Percentiles rank a stretch among this genome's conserved stretches.
phyloP scores from a whole-genome alignment of 345 rosid species.

The Isatis tinctoria region DNA sequence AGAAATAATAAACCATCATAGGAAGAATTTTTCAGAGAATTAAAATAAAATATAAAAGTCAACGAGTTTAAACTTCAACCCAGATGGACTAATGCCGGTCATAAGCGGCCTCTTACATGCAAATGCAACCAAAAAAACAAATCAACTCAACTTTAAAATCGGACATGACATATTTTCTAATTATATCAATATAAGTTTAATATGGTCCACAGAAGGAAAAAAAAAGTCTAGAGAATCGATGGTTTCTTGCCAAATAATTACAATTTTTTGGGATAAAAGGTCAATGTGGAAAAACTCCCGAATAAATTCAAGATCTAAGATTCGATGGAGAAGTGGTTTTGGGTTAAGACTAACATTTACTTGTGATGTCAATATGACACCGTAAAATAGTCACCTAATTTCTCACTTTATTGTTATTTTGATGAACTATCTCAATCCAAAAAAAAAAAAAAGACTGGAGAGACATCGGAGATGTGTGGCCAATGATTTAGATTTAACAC shows the following conservation, averaged over 20 bases:
- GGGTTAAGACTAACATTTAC: too few species aligned
- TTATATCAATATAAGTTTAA: not conserved
- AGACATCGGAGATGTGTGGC: not conserved
- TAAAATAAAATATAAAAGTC: not conserved
- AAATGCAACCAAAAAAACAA: not conserved
- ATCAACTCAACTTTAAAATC: not conserved
- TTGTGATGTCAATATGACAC: slow-evolving; percentile 5
- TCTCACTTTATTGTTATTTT: not conserved
- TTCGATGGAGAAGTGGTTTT: slow-evolving; percentile 1
- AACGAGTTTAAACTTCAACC: slow-evolving; percentile 17
- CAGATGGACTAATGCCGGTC: slow-evolving; percentile 1
- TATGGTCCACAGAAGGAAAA: not conserved
- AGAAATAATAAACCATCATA: not conserved
- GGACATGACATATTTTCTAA: not conserved
- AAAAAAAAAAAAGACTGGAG: not conserved
- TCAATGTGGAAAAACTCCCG: slow-evolving; percentile 3
- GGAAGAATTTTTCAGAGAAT: not conserved
- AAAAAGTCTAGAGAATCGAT: not conserved
- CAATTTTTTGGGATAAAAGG: not conserved
- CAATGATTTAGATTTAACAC: not conserved
- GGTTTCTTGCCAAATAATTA: not conserved
- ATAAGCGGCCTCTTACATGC: slow-evolving; percentile 20
- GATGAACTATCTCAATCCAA: not conserved
- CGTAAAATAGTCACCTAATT: not conserved
- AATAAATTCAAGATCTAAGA: slow-evolving; percentile 11